Base-by-base conservation (phyloP, 2,329 filamentous ascomycete species). In the Amauroascus niger region DNA sequence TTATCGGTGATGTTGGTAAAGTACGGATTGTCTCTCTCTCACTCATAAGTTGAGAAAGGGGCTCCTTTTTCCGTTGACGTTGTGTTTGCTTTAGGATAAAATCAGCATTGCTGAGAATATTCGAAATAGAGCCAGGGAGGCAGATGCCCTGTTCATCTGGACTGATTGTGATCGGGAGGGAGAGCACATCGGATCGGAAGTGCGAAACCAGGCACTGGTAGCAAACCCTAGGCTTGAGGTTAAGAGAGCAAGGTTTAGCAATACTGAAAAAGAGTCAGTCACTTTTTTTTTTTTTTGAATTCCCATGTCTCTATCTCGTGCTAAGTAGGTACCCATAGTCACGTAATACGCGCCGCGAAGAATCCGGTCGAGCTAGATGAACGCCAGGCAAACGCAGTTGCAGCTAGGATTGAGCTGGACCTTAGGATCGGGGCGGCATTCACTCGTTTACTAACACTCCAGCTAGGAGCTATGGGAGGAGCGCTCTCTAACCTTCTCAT, bases 101-200 rank as follows among this genome's bases (percentile, higher is more conserved):
- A 83, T 83, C 62, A 73, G 78, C 1, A 85, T 98, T 58, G 89
- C 90, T 8, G 78, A 83, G 30, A 98, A 98, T 65, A 93, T 98
- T 63, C 80, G 84, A 61, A 74, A 79, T 1, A 84, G 95, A 68
- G 91, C 93, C 16, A 79, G 79, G 56, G 79, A 79, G 65, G 78
- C 83, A n/a, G 79, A 77, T 53, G 81, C 84, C 11, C 76, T 98
- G 30, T 91, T 94, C 69, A 96, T 98, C 62, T 98, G 93, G 93
- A 98, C 93, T 0, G 93, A 98, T 77, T 97, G 93, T 70, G 93
- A 98, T 75, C 83, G 90, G 53, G 93, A 98, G 76, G 93, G 93
- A 33, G 93, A 98, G 68, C 87, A 97, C 65, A 98, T 98, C 61
- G 93, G 93, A 6, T 79, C 86, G 37, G 91, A 98, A 68, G 91